phyloP scores from a whole-genome alignment of 371 early-diverging fungal species.

The Batkoa obscura region DNA sequence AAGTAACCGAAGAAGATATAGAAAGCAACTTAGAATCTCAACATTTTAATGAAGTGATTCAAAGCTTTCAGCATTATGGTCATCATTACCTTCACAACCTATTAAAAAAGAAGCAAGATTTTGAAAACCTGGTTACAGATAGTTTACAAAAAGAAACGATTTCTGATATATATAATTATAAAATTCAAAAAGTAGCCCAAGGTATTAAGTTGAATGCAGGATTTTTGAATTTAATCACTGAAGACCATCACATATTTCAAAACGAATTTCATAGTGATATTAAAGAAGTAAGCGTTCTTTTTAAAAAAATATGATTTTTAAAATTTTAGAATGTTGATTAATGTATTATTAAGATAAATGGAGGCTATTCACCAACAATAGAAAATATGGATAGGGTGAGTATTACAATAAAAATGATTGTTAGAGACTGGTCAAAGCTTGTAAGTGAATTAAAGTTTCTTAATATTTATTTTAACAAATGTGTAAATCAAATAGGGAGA shows the following conservation, averaged over 20 bases:
- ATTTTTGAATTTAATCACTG: no score
- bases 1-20: no score
- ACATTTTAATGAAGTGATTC: no score
- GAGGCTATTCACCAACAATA: slow-evolving; percentile 18
- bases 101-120: no score
- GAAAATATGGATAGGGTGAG: slow-evolving; percentile 74
- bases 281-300: neutral
- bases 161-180: no score
- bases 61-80: no score
- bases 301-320: neutral
- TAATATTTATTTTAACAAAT: neutral
- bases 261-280: neutral
- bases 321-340: neutral
- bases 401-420: slow-evolving; percentile 75
- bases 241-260: neutral
- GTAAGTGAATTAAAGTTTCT: neutral
- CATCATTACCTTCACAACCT: no score
- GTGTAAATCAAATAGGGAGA: slow-evolving; percentile 26
- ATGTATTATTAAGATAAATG: neutral
- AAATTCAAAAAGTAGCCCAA: no score
- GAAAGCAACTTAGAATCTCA: no score
- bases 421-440: slow-evolving; percentile 63
- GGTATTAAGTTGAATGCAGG: no score
- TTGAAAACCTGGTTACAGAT: no score
- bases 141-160: no score